Evolutionary conservation across 768 basidiomycete genomes (phyloP).

Genomic region (Boletales sp.): DNA sequence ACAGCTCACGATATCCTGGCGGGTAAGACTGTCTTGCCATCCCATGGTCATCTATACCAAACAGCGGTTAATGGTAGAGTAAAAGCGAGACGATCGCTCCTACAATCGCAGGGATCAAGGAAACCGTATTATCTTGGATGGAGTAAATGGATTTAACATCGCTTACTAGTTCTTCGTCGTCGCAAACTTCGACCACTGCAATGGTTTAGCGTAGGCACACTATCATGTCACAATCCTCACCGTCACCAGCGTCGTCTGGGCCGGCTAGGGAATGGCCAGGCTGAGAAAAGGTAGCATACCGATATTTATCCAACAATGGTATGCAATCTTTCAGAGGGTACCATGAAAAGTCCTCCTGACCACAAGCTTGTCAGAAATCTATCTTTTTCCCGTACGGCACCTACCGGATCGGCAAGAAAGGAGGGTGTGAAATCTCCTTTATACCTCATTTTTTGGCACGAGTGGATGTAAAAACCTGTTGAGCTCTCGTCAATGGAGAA

Average conservation of each 20-base stretch:
- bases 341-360: constrained; percentile 77
- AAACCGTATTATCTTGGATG: constrained; percentile 16
- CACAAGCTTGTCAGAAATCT: constrained; percentile 2
- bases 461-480: constrained; percentile 87
- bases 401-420: constrained; percentile 82
- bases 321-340: constrained; percentile 59
- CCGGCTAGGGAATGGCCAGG: constrained; percentile 51
- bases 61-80: constrained; percentile 3
- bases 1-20: constrained; percentile 38
- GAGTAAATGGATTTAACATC: constrained; percentile 22
- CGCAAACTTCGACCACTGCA: constrained; percentile 10
- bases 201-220: constrained; percentile 7
- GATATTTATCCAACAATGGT: constrained; percentile 58
- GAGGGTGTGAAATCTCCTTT: constrained; percentile 93
- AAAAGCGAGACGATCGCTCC: constrained; percentile 1
- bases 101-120: constrained; percentile 27
- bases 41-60: constrained; percentile 18
- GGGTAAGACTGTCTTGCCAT: constrained; percentile 30
- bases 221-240: constrained; percentile 14
- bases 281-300: constrained; percentile 67
- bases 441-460: constrained; percentile 93
- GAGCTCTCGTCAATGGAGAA: background rate
- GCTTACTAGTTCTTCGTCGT: constrained; percentile 20
- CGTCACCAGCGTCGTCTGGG: constrained; percentile 25
- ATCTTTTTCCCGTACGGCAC: background rate